Evolutionary conservation across 1,139 yeast species (phyloP), one percentile per base, ranked within the genome.

Genomic region (Diutina scorzettiae): DNA sequence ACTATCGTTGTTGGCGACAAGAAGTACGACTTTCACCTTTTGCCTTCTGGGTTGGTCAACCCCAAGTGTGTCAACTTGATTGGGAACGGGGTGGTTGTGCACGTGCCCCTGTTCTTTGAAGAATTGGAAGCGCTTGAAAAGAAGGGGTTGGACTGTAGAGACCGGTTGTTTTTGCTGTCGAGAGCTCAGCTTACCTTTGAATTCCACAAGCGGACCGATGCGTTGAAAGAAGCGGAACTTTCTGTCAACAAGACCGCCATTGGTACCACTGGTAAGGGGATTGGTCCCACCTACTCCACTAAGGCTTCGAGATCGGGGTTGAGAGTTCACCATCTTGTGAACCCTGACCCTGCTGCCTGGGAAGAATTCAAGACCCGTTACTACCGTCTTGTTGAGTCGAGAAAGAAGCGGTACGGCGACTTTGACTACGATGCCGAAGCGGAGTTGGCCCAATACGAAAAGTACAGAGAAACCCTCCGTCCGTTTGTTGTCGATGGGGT

Each of bases 231-330:
- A 64, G 81, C 84, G 43, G 98, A 91, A 63, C 74, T 93, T 45
- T 79, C 91, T 28, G 71, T 75, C 48, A 81, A 80, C 60, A 86
- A 86, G 60, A 87, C 86, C 66, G 79, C 95, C 39, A 91, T 91
- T 56, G 99, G 99, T 53, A 91, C 99, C 49, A 91, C 99, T 42
- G 96, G 97, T 58, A 91, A 93, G 63, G 99, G 99, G 64, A 91
- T 91, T 57, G 99, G 99, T 45, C 99, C 99, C 53, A 82, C 98
- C 39, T 91, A 91, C 63, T 81, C 96, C 37, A 87, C 98, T 52
- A 91, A 91, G 69, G 95, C 95, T 44, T 82, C 95, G 17, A 80
- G 99, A 65, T 86, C 96, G 27, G 99, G 99, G 58, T 71, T 91
- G 53, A 78, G 99, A 64, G 94, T 91, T 46, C 98, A 91, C 66